Conservation (phyloP, 257 asterid genomes). For the Lavandula angustifolia region DNA sequence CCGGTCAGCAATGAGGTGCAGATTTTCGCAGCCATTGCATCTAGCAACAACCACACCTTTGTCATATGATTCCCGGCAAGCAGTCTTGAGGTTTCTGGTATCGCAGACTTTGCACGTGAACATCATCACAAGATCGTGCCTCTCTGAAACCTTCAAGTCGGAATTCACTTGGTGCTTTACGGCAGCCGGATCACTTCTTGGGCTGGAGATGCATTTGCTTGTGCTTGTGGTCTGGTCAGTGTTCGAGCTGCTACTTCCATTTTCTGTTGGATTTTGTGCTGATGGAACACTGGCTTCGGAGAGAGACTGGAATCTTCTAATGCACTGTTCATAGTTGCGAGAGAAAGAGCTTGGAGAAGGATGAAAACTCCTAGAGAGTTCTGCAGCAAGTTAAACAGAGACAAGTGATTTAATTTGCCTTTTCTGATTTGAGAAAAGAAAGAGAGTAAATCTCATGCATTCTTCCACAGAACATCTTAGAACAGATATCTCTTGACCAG, state of each 20-base stretch:
- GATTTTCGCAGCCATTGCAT: slow-evolving; percentile 76
- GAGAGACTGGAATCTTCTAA: slow-evolving; percentile 50
- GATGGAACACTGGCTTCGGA: slow-evolving; percentile 35
- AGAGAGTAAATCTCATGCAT: not conserved
- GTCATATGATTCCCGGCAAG: slow-evolving; percentile 73
- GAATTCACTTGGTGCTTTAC: slow-evolving; percentile 49
- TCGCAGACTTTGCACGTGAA: slow-evolving; percentile 82
- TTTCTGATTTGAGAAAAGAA: too few species aligned
- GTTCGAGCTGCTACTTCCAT: slow-evolving; percentile 40
- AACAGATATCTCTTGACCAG: slow-evolving; percentile 5
- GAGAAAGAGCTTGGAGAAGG: slow-evolving; percentile 48
- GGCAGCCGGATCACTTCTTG: slow-evolving; percentile 28
- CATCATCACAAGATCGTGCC: slow-evolving; percentile 74
- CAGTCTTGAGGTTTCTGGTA: slow-evolving; percentile 68
- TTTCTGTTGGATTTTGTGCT: slow-evolving; percentile 33
- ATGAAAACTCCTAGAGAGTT: slow-evolving; percentile 32
- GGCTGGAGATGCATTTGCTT: slow-evolving; percentile 18
- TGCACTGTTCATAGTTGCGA: slow-evolving; percentile 29
- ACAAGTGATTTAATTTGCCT: not conserved
- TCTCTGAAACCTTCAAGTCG: slow-evolving; percentile 52
- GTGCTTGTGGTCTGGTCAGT: slow-evolving; percentile 29
- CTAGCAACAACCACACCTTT: slow-evolving; percentile 84
- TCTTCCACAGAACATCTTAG: not conserved
- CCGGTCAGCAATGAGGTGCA: slow-evolving; percentile 88
- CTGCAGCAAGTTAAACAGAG: slow-evolving; percentile 39